Evolutionary conservation across 176 grass and related monocot genomes (phyloP).

Genomic region (Oryza officinalis): DNA sequence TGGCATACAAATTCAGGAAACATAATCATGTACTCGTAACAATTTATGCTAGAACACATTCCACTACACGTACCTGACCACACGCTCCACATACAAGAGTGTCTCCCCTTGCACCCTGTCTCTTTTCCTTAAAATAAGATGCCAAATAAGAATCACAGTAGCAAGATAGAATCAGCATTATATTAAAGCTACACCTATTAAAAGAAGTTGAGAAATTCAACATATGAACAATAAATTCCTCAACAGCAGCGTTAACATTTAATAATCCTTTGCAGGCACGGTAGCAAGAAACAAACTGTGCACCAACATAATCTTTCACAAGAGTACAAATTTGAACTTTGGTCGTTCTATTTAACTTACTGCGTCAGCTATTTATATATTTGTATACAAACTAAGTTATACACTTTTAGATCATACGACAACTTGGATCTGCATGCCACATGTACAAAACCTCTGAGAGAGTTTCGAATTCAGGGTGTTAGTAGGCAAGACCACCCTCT

Average conservation of each 20-base stretch:
- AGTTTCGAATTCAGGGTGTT: too few relatives aligned
- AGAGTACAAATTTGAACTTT: background rate
- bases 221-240: slow-evolving; percentile 25
- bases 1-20: slow-evolving; percentile 27
- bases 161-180: slow-evolving; percentile 25
- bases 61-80: slow-evolving; percentile 64
- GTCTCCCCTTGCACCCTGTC: slow-evolving; percentile 64
- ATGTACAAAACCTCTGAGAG: background rate
- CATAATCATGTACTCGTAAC: slow-evolving; percentile 15
- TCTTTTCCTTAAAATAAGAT: slow-evolving; percentile 81
- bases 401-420: background rate
- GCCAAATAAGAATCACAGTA: slow-evolving; percentile 41
- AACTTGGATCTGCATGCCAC: background rate
- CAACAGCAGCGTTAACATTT: background rate
- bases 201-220: slow-evolving; percentile 23
- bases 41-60: background rate
- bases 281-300: slow-evolving; percentile 20
- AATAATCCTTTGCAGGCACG: slow-evolving; percentile 5
- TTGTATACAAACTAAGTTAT: slow-evolving; percentile 1
- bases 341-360: slow-evolving; percentile 9
- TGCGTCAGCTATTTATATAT: background rate
- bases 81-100: slow-evolving; percentile 92
- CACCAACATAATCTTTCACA: background rate
- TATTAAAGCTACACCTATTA: slow-evolving; percentile 23
- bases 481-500: too few relatives aligned